These are phyloP conservation scores for Orbilia javanica DNA, from an alignment of 2,329 filamentous ascomycete genomes.

Conservation along the genomic window DNA sequence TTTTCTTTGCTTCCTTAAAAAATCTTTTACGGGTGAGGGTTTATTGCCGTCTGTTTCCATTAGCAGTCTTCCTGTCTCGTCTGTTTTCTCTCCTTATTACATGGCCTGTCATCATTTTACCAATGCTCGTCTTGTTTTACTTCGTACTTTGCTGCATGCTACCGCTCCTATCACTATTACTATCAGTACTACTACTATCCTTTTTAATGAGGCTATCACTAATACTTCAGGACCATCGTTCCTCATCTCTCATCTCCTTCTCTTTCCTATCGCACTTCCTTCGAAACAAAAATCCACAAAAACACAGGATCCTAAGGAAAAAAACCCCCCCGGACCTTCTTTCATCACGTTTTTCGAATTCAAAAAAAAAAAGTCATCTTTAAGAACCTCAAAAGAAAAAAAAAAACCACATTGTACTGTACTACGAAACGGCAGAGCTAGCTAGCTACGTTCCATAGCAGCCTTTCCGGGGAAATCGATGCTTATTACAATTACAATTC, in stretches of 20 bases:
- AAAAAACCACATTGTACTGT: constrained; percentile 17
- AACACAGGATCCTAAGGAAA: not conserved
- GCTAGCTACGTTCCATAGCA: no score
- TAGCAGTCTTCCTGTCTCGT: not conserved
- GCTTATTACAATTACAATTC: not conserved
- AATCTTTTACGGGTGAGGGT: not conserved
- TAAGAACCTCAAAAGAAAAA: not conserved
- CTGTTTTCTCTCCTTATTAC: not conserved
- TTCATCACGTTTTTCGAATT: not conserved
- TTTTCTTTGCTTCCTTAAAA: not conserved
- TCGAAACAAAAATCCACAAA: not conserved
- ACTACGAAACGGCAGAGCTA: constrained; percentile 10
- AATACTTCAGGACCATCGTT: constrained; percentile 13
- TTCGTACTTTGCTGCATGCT: not conserved
- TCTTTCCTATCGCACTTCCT: not conserved
- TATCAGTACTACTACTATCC: not conserved
- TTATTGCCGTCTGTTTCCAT: constrained; percentile 12
- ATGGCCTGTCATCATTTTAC: constrained; percentile 11
- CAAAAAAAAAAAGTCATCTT: not conserved
- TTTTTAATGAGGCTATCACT: constrained; percentile 23
- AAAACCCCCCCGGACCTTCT: not conserved
- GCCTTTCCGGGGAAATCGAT: not conserved
- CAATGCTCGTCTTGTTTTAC: not conserved
- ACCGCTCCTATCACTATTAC: not conserved
- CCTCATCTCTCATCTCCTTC: not conserved